phyloP scores from a whole-genome alignment of 306 rosid species.

The Gastrolobium villosum region DNA sequence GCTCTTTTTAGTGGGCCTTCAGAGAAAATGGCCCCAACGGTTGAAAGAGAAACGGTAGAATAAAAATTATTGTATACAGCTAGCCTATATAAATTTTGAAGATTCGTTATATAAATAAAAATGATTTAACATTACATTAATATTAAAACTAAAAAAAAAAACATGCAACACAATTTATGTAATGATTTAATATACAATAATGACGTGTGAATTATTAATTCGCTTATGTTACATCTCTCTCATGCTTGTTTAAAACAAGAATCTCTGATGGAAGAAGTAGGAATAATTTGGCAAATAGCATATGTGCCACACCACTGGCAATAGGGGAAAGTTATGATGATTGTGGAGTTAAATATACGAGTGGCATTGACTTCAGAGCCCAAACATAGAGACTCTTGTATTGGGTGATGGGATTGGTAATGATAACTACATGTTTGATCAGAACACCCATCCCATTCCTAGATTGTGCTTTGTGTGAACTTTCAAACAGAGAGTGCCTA shows the following conservation, averaged over 20 bases:
- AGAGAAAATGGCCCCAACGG: constrained; percentile 43
- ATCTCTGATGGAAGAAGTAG: constrained; percentile 25
- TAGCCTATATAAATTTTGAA: neutral
- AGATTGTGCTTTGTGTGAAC: constrained; percentile 32
- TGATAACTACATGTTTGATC: constrained; percentile 49
- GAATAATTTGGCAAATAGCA: constrained; percentile 45
- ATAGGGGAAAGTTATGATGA: constrained; percentile 38
- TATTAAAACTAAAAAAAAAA: neutral
- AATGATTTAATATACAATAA: neutral
- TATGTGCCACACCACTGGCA: constrained; percentile 44
- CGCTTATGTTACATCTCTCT: neutral
- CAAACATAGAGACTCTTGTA: constrained; percentile 45
- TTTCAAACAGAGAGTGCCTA: constrained; percentile 39
- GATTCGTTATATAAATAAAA: too few species aligned
- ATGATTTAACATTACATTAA: too few species aligned
- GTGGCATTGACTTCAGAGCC: constrained; percentile 64
- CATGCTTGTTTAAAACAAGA: constrained; percentile 9
- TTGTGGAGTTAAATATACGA: neutral
- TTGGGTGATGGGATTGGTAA: constrained; percentile 55
- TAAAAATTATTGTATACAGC: constrained; percentile 6
- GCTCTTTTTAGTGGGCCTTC: constrained; percentile 11
- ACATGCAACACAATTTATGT: neutral
- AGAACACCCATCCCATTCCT: constrained; percentile 40
- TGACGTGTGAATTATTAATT: neutral
- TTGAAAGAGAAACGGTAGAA: constrained; percentile 42